Evolutionary conservation across 2,329 filamentous ascomycete species (phyloP).

Genomic region (Colletotrichum higginsianum): DNA sequence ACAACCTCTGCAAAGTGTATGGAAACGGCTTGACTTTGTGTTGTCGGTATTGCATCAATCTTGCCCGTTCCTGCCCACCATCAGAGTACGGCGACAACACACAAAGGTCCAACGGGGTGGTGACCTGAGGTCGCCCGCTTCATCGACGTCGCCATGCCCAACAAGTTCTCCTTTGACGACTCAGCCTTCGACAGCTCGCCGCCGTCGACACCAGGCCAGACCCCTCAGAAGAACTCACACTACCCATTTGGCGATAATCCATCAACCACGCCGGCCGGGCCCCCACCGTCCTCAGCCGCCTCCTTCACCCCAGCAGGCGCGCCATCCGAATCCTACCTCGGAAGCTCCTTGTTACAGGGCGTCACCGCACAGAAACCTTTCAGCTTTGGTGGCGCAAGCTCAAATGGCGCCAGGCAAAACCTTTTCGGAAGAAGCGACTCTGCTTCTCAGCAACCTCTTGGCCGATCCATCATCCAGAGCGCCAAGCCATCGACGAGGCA

Average conservation of each 20-base stretch:
- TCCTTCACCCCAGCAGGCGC: slow-evolving; percentile 72
- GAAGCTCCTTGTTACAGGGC: slow-evolving; percentile 67
- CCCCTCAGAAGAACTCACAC: slow-evolving; percentile 39
- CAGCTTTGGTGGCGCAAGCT: slow-evolving; percentile 54
- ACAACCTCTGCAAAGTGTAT: neutral
- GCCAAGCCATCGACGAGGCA: slow-evolving; percentile 50
- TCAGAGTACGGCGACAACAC: slow-evolving; percentile 4
- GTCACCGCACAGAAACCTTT: slow-evolving; percentile 57
- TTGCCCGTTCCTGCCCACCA: neutral
- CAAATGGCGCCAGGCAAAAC: slow-evolving; percentile 52
- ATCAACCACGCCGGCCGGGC: slow-evolving; percentile 68
- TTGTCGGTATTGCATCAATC: neutral
- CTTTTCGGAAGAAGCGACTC: slow-evolving; percentile 56
- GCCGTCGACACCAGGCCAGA: slow-evolving; percentile 63
- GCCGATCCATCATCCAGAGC: slow-evolving; percentile 62
- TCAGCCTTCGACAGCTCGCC: slow-evolving; percentile 57
- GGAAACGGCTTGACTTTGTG: neutral
- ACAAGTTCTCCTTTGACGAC: slow-evolving; percentile 60
- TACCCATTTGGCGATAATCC: slow-evolving; percentile 61
- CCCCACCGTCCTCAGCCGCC: slow-evolving; percentile 65
- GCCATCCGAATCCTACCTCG: slow-evolving; percentile 68
- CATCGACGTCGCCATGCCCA: slow-evolving; percentile 53
- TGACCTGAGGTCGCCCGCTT: slow-evolving; percentile 39
- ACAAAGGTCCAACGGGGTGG: slow-evolving; percentile 30
- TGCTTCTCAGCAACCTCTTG: slow-evolving; percentile 61